These are phyloP conservation scores for Neopestalotiopsis rosae DNA, from an alignment of 2,329 filamentous ascomycete genomes.

Conservation along the genomic window DNA sequence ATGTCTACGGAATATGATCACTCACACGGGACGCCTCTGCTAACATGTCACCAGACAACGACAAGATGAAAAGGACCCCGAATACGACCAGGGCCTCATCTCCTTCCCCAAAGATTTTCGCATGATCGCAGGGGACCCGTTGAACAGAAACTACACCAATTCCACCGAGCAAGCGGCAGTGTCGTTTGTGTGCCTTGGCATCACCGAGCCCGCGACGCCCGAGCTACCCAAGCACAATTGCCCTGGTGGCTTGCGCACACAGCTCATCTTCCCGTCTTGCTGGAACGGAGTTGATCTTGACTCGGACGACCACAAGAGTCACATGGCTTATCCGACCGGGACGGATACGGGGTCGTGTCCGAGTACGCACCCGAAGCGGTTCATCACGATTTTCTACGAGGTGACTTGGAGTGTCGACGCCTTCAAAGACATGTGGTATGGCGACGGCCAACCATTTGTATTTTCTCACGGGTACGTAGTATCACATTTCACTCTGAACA, in stretches of 20 bases:
- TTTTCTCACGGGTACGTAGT: constrained; percentile 44
- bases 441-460: constrained; percentile 54
- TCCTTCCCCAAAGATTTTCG: constrained; percentile 68
- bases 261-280: constrained; percentile 65
- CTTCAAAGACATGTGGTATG: constrained; percentile 53
- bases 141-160: constrained; percentile 52
- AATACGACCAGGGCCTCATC: constrained; percentile 52
- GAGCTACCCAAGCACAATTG: constrained; percentile 61
- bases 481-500: background rate
- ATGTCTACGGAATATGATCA: background rate
- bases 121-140: constrained; percentile 68
- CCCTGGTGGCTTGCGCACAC: constrained; percentile 53
- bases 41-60: constrained; percentile 39
- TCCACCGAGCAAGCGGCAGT: constrained; percentile 56
- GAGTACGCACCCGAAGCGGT: constrained; percentile 53
- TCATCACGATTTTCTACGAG: constrained; percentile 66
- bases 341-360: constrained; percentile 57
- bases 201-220: constrained; percentile 49
- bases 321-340: constrained; percentile 57
- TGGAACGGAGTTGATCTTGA: constrained; percentile 67
- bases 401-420: constrained; percentile 58
- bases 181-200: constrained; percentile 60
- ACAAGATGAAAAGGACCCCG: constrained; percentile 40
- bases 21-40: background rate
- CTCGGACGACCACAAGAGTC: constrained; percentile 58